Percentiles rank a stretch among this genome's conserved stretches.
phyloP scores from a whole-genome alignment of 441 rosid genomes.

The Populus hybrid region DNA sequence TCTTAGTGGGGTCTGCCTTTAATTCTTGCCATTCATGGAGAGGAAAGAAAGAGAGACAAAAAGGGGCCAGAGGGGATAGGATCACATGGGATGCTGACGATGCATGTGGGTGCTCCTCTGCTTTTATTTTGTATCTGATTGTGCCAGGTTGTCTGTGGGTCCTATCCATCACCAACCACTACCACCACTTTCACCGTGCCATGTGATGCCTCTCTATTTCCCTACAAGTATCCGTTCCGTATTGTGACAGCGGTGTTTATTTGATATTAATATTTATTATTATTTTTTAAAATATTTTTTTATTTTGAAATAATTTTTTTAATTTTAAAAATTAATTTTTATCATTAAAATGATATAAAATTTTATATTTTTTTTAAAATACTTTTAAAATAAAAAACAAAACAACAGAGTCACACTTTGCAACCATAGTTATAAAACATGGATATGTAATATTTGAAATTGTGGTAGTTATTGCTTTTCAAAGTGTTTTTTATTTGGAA shows the following conservation, averaged over 20 bases:
- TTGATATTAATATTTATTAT: too few species aligned
- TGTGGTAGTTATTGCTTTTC: fast-evolving
- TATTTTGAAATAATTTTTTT: too few species aligned
- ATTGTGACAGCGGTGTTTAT: too few species aligned
- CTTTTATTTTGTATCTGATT: neutral
- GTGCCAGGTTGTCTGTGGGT: conserved; percentile 41
- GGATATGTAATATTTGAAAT: fast-evolving
- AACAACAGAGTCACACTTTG: too few species aligned
- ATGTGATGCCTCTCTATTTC: conserved; percentile 23
- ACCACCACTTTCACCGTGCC: conserved; percentile 6
- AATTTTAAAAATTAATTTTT: too few species aligned
- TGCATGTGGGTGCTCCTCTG: conserved; percentile 5
- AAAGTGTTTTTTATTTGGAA: too few species aligned
- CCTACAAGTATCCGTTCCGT: too few species aligned
- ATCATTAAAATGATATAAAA: too few species aligned
- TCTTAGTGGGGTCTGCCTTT: conserved; percentile 13
- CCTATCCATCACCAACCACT: neutral
- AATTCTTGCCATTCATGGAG: conserved; percentile 15
- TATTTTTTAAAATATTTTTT: too few species aligned
- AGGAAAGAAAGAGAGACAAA: neutral
- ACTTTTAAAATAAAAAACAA: too few species aligned
- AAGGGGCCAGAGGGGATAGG: conserved; percentile 14
- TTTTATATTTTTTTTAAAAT: too few species aligned
- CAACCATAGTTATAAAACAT: too few species aligned
- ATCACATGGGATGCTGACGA: conserved; percentile 46